Base-by-base conservation (phyloP, 2,329 filamentous ascomycete genomes). In the Cercospora sp. region DNA sequence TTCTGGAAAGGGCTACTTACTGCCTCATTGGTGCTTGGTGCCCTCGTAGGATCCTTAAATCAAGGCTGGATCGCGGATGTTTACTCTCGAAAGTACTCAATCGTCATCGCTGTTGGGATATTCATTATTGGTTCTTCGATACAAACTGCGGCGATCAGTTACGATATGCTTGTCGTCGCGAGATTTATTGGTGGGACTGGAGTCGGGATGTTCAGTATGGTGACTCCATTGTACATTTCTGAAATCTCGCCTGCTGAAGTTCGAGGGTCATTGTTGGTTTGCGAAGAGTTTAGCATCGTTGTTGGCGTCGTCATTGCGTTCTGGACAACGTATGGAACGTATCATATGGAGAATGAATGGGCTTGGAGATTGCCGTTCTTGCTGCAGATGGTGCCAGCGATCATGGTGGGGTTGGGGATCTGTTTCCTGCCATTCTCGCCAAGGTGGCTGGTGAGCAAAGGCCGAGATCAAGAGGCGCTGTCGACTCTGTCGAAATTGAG, bases 201-300 rank as follows among this genome's bases (percentile, higher is more conserved):
- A 0, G 74, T 78, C 12, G 77, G 76, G 18, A 77, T 77, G 68
- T 65, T 79, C 28, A 69, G 64, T 28, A 73, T 76, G 80, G 83
- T 67, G 67, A 79, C 70, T 20, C 70, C 40, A 53, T 83, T 83
- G 55, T 97, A 97, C 80, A 94, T 97, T 68, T 90, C 91, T 8
- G 94, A 98, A 79, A 83, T 97, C 12, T 89, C 92, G 3, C 94
- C 94, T 0, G 79, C 80, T 0, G 77, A 82, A 61, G 75, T 81
- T 5, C 72, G 80, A 55, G 81, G 80, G 1, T 74, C 79, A 1
- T 73, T 82, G 5, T 79, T 86, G 58, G 87, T 84, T 1, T 74
- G 85, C 3, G 81, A 85, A 66, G 79, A 83, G 60, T 77, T 85
- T 65, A 78, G 76, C 60, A 84, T 85, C 61, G 82, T 83, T 12